Base-by-base conservation (phyloP, 2,329 filamentous ascomycete species). In the Anthostomella pinea region DNA sequence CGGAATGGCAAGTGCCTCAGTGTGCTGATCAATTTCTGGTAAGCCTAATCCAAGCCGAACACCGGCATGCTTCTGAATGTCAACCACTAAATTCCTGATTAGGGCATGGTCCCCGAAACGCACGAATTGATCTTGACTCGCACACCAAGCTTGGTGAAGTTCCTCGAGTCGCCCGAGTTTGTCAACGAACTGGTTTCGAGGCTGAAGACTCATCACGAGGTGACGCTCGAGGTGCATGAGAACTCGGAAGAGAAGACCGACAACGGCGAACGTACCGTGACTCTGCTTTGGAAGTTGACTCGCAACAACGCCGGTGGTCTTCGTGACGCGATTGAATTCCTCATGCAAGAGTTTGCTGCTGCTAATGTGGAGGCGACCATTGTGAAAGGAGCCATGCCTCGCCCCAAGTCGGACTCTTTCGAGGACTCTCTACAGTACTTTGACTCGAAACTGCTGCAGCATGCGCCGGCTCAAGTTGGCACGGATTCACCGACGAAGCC, bases 331-430 rank as follows among this genome's bases (percentile, higher is more conserved):
- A 93, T 97, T 54, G 93, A 98, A 54, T 95, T 94, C 60, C 72
- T 98, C 51, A 85, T 93, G 52, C 82, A 87, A 27, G 81, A 89
- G 44, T 79, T 97, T 43, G 86, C 94, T 18, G 84, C 87, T 28
- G 85, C 89, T 30, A 86, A 87, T n/a, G 79, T 96, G n/a, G 88
- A 97, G 54, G 78, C 83, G 8, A 86, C 78, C 39, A 83, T 89
- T 26, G 82, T 97, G 56, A 94, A 94, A 63, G 93, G 93, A 34
- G 83, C 88, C n/a, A 93, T 97, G 48, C 89, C 91, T 14, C 85
- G 93, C n/a, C 93, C 93, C 46, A 96, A 97, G 69, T 97, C 93
- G 1, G 93, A 98, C 63, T 96, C 93, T 0, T 98, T 98, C 49
- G 93, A 98, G 61, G 91, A 98, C 54, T 95, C 91, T 6, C 75